Percentiles rank a stretch among this genome's conserved stretches.
phyloP scores from a whole-genome alignment of 768 basidiomycete genomes.

The Sarcomyxa edulis region DNA sequence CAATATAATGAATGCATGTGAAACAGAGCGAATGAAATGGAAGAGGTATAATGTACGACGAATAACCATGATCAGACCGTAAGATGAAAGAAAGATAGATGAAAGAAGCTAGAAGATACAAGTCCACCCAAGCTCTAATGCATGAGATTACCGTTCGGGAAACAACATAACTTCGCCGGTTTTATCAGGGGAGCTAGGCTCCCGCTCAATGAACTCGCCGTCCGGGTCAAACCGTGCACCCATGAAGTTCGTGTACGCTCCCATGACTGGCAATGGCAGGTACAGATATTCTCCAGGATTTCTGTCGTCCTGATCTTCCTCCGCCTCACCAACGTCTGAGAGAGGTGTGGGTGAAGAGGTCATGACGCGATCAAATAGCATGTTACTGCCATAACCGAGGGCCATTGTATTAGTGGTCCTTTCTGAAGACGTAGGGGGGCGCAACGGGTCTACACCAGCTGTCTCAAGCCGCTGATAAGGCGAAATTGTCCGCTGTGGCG shows the following conservation, averaged over 20 bases:
- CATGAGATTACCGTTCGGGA: constrained; percentile 33
- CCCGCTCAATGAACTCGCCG: constrained; percentile 28
- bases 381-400: too few species aligned
- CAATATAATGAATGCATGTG: too few species aligned
- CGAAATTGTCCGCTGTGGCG: too few species aligned
- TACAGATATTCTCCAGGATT: constrained; percentile 5
- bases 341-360: constrained; percentile 31
- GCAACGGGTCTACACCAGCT: too few species aligned
- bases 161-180: constrained; percentile 33
- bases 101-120: not conserved
- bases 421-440: constrained; percentile 28
- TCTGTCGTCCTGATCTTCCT: constrained; percentile 11
- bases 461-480: too few species aligned
- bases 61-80: not conserved
- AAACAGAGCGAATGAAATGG: not conserved
- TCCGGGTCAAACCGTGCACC: constrained; percentile 35
- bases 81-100: not conserved
- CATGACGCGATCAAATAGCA: constrained; percentile 33
- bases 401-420: too few species aligned
- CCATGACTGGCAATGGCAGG: constrained; percentile 4
- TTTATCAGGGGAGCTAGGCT: constrained; percentile 42
- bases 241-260: constrained; percentile 2
- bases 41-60: not conserved
- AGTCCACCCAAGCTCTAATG: not conserved
- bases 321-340: constrained; percentile 24